These are phyloP conservation scores for Neurospora tetraspora DNA, from an alignment of 495 filamentous ascomycete species.

Conservation along the genomic window DNA sequence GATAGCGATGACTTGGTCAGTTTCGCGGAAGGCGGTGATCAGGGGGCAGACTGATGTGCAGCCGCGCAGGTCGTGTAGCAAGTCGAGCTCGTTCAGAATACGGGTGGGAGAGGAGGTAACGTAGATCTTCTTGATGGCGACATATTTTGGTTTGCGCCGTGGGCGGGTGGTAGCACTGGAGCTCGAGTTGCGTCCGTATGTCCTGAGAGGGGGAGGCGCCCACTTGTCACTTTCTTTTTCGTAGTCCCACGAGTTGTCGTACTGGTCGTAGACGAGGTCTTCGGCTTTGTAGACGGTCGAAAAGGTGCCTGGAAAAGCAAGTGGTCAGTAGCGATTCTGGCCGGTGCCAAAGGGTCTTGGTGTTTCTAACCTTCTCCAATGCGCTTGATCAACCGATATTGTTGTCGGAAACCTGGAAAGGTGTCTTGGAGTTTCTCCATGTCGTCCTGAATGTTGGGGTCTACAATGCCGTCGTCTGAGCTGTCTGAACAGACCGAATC, in stretches of 20 bases:
- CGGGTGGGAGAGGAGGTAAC: constrained; percentile 88
- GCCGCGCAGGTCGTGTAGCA: constrained; percentile 81
- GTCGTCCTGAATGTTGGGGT: constrained; percentile 66
- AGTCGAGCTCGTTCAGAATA: constrained; percentile 93
- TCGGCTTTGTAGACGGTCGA: constrained; percentile 98
- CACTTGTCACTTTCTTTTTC: constrained; percentile 53
- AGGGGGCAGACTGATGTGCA: constrained; percentile 82
- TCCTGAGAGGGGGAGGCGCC: constrained; percentile 49
- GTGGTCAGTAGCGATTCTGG: not conserved
- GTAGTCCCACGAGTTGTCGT: constrained; percentile 80
- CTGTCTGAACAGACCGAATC: constrained; percentile 40
- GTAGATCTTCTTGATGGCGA: constrained; percentile 98
- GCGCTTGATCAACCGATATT: constrained; percentile 85
- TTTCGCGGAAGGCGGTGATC: constrained; percentile 88
- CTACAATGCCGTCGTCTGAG: constrained; percentile 60
- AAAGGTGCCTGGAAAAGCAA: constrained; percentile 64
- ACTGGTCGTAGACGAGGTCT: constrained; percentile 77
- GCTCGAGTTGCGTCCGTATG: constrained; percentile 14
- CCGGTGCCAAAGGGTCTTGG: not conserved
- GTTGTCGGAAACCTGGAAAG: constrained; percentile 72
- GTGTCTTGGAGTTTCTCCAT: constrained; percentile 74
- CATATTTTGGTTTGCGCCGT: constrained; percentile 55
- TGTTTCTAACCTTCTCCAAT: constrained; percentile 74
- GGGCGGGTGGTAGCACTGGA: constrained; percentile 12
- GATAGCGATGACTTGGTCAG: constrained; percentile 91